Evolutionary conservation across 1,284 basidiomycete genomes (phyloP), one percentile per base, ranked within the genome.

Genomic region (Sanguinoderma infundibulare): DNA sequence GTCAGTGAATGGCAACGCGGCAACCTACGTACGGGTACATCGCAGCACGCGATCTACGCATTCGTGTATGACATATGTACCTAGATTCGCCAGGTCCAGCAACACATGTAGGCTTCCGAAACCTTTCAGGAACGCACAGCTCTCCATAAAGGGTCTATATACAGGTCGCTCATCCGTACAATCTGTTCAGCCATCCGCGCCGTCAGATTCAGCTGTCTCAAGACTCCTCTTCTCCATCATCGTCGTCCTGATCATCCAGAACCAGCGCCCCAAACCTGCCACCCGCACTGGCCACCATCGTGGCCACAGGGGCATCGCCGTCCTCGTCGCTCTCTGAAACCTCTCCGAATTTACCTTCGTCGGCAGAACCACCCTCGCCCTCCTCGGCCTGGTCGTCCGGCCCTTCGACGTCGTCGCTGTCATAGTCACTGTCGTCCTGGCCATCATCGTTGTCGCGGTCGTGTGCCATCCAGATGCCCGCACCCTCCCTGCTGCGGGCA

Each of bases 391-490:
- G n/a, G n/a, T n/a, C 60, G 24, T 67, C 74, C 14, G 70, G 70
- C 9, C 77, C 73, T 14, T 73, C 72, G 1, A 70, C 72, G 7
- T 72, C 74, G 8, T 74, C 71, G 1, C 70, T 72, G n/a, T 76
- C 76, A 22, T 61, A 69, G 8, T 62, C 67, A 14, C 55, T 55
- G 1, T 54, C 71, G 51, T 67, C 70, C 35, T 72, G 70, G 12
- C 69, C 69, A n/a, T 71, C 69, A n/a, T 71, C 71, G 15, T 74
- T 73, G 3, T 67, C 73, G 5, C 68, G 69, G 22, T 38, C 69
- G 53, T 70, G 69, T 35, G 78, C 78, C 53, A 91, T 79, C 88
- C 87, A 91, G 64, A 92, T 85, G 4, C 91, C 83, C 24, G 72
- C 68, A 6, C 75, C 75, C 24, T 67, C 68, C 42, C 64, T 59